Evolutionary conservation across 208 protist species (phyloP).

Genomic region (Leishmania amazonensis): DNA sequence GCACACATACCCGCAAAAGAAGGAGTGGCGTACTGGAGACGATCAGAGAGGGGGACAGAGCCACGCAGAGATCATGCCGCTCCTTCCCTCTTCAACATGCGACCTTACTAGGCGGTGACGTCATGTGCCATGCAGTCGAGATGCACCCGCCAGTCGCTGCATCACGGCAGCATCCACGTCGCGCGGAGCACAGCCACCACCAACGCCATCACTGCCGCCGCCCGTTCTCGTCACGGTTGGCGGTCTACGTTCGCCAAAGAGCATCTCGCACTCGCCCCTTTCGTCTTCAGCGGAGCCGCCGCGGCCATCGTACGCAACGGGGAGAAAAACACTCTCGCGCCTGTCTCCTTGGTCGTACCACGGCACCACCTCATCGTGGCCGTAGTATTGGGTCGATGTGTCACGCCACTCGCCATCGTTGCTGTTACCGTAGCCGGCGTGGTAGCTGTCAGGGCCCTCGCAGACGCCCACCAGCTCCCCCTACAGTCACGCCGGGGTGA

Average conservation of each 20-base stretch:
- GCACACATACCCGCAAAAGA: neutral
- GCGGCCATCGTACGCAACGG: neutral
- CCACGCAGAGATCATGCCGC: neutral
- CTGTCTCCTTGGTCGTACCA: neutral
- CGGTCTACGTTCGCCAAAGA: neutral
- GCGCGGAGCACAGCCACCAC: neutral
- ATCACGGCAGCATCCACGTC: neutral
- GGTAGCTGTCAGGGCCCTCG: neutral
- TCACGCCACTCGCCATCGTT: neutral
- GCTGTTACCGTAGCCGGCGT: neutral
- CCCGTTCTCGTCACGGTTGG: neutral
- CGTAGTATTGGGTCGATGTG: neutral
- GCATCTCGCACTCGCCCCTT: neutral
- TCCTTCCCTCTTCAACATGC: neutral
- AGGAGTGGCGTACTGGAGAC: neutral
- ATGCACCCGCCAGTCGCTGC: neutral
- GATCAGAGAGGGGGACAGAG: neutral
- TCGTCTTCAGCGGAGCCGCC: neutral
- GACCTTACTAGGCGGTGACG: neutral
- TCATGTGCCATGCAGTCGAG: neutral
- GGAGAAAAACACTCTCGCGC: neutral
- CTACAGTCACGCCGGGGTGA: neutral
- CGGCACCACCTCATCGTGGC: neutral
- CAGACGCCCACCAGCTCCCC: neutral
- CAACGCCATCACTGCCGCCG: neutral